A percentile compares a stretch with the other conserved stretches of the same genome.
Evolutionary conservation across 176 grass and related monocot genomes (phyloP).

Genomic region (Luzula sylvatica): DNA sequence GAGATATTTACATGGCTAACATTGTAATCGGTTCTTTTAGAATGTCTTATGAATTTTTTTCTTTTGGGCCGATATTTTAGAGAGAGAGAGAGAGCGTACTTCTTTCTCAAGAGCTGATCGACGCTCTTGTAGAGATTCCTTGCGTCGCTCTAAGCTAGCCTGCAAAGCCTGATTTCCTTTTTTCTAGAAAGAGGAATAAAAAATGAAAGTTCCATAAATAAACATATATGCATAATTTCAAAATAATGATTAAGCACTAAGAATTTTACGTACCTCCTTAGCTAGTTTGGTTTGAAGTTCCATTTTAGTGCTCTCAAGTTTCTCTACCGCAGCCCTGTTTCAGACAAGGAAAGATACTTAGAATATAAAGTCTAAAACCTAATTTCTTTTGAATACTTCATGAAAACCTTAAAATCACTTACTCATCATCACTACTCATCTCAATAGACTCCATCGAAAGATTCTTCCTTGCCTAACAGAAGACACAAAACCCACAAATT

Average conservation of each 20-base stretch:
- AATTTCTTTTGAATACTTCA: too few relatives aligned
- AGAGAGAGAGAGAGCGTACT: too few relatives aligned
- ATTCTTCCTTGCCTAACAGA: slow-evolving; percentile 84
- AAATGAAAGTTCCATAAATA: not conserved
- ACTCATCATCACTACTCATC: slow-evolving; percentile 73
- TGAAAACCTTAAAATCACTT: too few relatives aligned
- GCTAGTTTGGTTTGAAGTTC: slow-evolving; percentile 75
- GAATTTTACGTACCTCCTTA: slow-evolving; percentile 51
- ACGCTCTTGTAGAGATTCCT: slow-evolving; percentile 50
- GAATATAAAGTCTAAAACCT: not conserved
- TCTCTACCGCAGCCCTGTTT: slow-evolving; percentile 50
- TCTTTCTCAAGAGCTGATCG: slow-evolving; percentile 77
- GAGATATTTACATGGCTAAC: slow-evolving; percentile 16
- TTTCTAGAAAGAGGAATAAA: slow-evolving; percentile 35
- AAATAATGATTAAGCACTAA: not conserved
- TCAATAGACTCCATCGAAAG: slow-evolving; percentile 71
- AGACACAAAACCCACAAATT: slow-evolving; percentile 4
- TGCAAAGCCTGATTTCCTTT: slow-evolving; percentile 69
- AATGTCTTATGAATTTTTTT: not conserved
- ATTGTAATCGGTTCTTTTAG: slow-evolving; percentile 9
- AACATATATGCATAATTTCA: slow-evolving; percentile 11
- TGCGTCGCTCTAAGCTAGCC: slow-evolving; percentile 50
- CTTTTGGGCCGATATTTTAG: too few relatives aligned
- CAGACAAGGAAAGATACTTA: slow-evolving; percentile 18
- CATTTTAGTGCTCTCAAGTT: slow-evolving; percentile 57